A percentile compares a stretch with the other conserved stretches of the same genome.
phyloP scores from a whole-genome alignment of 805 yeast genomes.

The Starmerella asiatica region DNA sequence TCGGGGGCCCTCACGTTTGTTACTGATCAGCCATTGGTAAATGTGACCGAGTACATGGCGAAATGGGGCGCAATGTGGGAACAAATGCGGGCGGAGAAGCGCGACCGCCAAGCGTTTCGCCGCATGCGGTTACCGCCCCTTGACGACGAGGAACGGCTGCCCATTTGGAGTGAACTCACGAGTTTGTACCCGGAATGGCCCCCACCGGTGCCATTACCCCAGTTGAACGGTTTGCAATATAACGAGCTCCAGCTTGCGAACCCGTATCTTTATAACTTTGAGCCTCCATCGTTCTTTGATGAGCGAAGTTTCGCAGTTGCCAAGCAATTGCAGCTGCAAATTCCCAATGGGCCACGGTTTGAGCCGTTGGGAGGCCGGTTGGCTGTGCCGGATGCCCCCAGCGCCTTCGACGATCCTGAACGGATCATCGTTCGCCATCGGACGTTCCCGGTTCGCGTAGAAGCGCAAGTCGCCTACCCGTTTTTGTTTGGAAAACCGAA shows the following conservation, averaged over 20 bases:
- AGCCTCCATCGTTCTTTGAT: slow-evolving; percentile 29
- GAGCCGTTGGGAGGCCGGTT: slow-evolving; percentile 44
- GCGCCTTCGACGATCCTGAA: slow-evolving; percentile 82
- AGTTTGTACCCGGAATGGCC: slow-evolving; percentile 51
- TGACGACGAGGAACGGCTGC: slow-evolving; percentile 94
- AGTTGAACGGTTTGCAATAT: background rate
- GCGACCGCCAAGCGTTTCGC: slow-evolving; percentile 78
- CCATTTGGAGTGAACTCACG: slow-evolving; percentile 68
- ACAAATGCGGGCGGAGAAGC: slow-evolving; percentile 85
- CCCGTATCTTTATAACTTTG: slow-evolving; percentile 1
- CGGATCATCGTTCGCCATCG: slow-evolving; percentile 65
- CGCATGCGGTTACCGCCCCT: slow-evolving; percentile 91
- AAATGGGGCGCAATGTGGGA: slow-evolving; percentile 95
- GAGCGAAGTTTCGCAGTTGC: slow-evolving; percentile 75
- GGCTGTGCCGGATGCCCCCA: slow-evolving; percentile 29
- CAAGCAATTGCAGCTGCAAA: slow-evolving; percentile 69
- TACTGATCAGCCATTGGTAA: slow-evolving; percentile 80
- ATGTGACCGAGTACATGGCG: slow-evolving; percentile 80
- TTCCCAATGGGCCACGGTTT: slow-evolving; percentile 94
- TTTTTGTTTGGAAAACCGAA: slow-evolving; percentile 69
- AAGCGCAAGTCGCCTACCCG: slow-evolving; percentile 78
- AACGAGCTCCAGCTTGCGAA: background rate
- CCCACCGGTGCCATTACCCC: slow-evolving; percentile 33
- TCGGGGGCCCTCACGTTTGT: slow-evolving; percentile 95
- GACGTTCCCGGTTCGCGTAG: slow-evolving; percentile 46